phyloP scores from a whole-genome alignment of 139 green algal genomes.

The Volvox reticuliferus region DNA sequence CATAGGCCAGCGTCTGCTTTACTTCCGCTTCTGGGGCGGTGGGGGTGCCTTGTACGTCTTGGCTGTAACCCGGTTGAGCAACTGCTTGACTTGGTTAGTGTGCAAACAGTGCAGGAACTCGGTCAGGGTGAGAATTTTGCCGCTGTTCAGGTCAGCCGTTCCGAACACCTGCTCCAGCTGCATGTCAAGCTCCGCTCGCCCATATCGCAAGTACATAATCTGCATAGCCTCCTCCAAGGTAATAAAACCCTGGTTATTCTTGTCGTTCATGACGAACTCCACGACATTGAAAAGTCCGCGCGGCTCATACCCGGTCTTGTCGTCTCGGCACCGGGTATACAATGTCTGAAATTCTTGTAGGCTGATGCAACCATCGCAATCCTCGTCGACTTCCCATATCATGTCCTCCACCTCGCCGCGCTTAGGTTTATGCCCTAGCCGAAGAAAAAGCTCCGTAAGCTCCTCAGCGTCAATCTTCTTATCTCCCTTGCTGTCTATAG shows the following conservation, averaged over 20 bases:
- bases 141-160: constrained; percentile 89
- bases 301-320: constrained; percentile 89
- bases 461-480: constrained; percentile 89
- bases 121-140: constrained; percentile 88
- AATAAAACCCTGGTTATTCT: constrained; percentile 76
- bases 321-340: constrained; percentile 84
- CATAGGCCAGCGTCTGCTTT: neutral
- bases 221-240: constrained; percentile 83
- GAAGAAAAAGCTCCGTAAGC: constrained; percentile 79
- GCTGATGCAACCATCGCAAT: constrained; percentile 85
- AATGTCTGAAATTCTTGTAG: constrained; percentile 91
- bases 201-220: constrained; percentile 93
- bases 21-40: constrained; percentile 51
- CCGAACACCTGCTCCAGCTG: constrained; percentile 95
- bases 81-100: constrained; percentile 77
- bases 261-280: constrained; percentile 96
- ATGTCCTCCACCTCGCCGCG: constrained; percentile 92
- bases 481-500: constrained; percentile 87
- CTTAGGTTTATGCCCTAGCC: constrained; percentile 82
- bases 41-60: constrained; percentile 82
- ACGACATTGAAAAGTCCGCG: constrained; percentile 93
- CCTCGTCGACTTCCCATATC: constrained; percentile 99
- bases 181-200: constrained; percentile 77
- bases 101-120: constrained; percentile 92
- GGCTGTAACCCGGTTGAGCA: constrained; percentile 70